Conservation (phyloP, 2,329 filamentous ascomycete genomes). For the Fusarium pilosicola region DNA sequence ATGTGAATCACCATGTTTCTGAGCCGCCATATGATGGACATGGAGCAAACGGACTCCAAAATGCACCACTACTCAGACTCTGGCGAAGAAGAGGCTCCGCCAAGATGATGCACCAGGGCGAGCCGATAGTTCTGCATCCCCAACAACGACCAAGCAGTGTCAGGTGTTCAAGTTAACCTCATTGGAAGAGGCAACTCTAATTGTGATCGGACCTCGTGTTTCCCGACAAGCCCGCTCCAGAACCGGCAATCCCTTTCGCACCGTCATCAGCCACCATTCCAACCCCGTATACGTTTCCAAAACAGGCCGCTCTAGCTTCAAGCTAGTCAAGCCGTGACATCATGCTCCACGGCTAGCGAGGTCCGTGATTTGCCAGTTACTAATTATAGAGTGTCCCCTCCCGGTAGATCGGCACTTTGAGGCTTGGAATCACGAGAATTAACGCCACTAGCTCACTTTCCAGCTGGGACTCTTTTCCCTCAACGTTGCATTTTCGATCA, state of each 20-base stretch:
- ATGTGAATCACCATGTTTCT: accelerated
- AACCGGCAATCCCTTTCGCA: neutral
- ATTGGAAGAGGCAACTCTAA: accelerated
- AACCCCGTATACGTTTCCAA: neutral
- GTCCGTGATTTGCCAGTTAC: neutral
- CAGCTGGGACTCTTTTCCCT: neutral
- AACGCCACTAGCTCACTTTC: neutral
- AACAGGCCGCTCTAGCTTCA: accelerated
- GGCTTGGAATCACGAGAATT: constrained; percentile 9
- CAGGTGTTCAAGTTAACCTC: neutral
- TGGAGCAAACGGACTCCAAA: constrained; percentile 87
- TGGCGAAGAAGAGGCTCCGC: constrained; percentile 65
- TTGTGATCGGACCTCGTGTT: neutral
- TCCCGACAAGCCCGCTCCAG: neutral
- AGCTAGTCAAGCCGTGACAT: neutral
- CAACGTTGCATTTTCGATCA: constrained; percentile 23
- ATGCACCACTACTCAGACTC: constrained; percentile 81
- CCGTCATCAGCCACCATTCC: neutral
- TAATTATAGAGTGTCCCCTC: constrained; percentile 26
- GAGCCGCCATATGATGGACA: constrained; percentile 74
- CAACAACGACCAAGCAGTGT: neutral
- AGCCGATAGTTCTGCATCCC: neutral
- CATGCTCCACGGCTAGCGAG: neutral
- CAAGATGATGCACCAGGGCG: neutral
- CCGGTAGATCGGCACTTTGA: constrained; percentile 4